Evolutionary conservation across 306 rosid genomes (phyloP).

Genomic region (peach (Prunus persica)): Prunus_persica_NCBIv2 NC_034009.1:33383001-33383500

Average conservation of each 20-base stretch:
- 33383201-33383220: too few relatives aligned
- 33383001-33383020: neutral
- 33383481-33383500: too few relatives aligned
- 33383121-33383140: neutral
- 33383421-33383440: too few relatives aligned
- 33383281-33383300: neutral
- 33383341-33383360: neutral
- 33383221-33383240: neutral
- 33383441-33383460: too few relatives aligned
- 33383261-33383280: neutral
- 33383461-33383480: too few relatives aligned
- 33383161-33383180: neutral
- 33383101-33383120: neutral
- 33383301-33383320: neutral
- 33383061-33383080: neutral
- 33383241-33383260: neutral
- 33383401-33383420: too few relatives aligned
- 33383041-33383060: neutral
- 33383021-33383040: neutral
- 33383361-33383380: neutral
- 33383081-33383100: neutral
- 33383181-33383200: neutral
- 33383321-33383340: neutral
- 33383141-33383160: neutral
- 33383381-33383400: too few relatives aligned